These are phyloP conservation scores for Pseudozyma sp. DNA, from an alignment of 1,284 basidiomycete species.

Conservation along the genomic window DNA sequence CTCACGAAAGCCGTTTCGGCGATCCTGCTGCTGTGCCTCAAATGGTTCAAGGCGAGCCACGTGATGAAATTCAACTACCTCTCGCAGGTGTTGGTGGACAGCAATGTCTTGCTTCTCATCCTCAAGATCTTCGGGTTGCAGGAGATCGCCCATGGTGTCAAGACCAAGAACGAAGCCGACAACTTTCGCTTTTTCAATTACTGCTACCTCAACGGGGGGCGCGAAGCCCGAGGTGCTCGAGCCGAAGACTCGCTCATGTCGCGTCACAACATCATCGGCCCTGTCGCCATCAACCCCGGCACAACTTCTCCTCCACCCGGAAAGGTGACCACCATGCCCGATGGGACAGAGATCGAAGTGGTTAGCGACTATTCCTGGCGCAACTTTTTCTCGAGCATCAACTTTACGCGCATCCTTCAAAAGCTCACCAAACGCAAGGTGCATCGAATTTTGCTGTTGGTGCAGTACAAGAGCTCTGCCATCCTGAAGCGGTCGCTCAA, in stretches of 20 bases:
- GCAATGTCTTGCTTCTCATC: constrained; percentile 91
- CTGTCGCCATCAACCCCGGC: constrained; percentile 44
- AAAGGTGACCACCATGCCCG: constrained; percentile 31
- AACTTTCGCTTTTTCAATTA: constrained; percentile 91
- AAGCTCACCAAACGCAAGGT: constrained; percentile 94
- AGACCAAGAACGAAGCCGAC: constrained; percentile 87
- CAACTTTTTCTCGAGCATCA: constrained; percentile 98
- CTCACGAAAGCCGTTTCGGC: constrained; percentile 97
- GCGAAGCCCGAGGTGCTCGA: constrained; percentile 52
- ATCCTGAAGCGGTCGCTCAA: constrained; percentile 88
- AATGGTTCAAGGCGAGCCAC: constrained; percentile 94
- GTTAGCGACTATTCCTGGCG: constrained; percentile 96
- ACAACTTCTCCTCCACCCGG: constrained; percentile 47
- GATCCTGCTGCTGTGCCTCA: constrained; percentile 86
- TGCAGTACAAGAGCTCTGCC: constrained; percentile 96
- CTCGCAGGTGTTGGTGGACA: constrained; percentile 91
- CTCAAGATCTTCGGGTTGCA: constrained; percentile 98
- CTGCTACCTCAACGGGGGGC: constrained; percentile 77
- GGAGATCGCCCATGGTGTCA: constrained; percentile 84
- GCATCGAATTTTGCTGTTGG: constrained; percentile 93
- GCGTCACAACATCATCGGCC: constrained; percentile 49
- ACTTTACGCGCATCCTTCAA: constrained; percentile 97
- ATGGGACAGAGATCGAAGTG: constrained; percentile 75
- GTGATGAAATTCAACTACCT: constrained; percentile 99
- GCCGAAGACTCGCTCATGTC: constrained; percentile 69